Evolutionary conservation across 2,329 filamentous ascomycete genomes (phyloP).

Genomic region (Cryphonectria japonica): DNA sequence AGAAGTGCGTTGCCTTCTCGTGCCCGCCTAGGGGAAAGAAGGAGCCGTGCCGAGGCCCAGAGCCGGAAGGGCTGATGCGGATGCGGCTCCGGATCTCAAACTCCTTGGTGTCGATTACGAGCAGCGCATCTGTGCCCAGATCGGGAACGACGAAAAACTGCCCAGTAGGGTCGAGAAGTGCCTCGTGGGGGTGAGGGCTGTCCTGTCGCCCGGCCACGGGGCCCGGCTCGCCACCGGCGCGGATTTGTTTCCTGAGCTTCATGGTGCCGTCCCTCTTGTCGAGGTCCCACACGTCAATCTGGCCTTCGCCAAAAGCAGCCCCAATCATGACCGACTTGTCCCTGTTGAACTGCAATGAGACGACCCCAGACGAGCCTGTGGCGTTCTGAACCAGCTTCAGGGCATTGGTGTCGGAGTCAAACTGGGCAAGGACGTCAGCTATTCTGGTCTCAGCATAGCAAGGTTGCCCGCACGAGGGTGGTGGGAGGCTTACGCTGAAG

Average conservation of each 20-base stretch:
- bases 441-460: neutral
- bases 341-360: conserved; percentile 51
- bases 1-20: conserved; percentile 47
- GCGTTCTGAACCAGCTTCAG: conserved; percentile 37
- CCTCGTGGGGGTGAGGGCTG: conserved; percentile 50
- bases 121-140: conserved; percentile 52
- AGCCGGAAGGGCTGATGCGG: conserved; percentile 42
- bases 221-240: conserved; percentile 32
- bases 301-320: conserved; percentile 21
- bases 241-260: conserved; percentile 30
- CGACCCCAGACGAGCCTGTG: conserved; percentile 48
- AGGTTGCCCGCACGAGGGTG: neutral
- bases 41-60: conserved; percentile 55
- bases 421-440: conserved; percentile 26
- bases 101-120: conserved; percentile 50
- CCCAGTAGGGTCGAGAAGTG: conserved; percentile 52
- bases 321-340: conserved; percentile 48
- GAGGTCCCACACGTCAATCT: conserved; percentile 28
- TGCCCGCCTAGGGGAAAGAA: conserved; percentile 46
- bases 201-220: conserved; percentile 34
- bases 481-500: conserved; percentile 37
- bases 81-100: conserved; percentile 44
- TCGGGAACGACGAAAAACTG: conserved; percentile 54
- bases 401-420: conserved; percentile 40
- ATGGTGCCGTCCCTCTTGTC: conserved; percentile 19